Conservation (phyloP, 2,329 filamentous ascomycete species). For the Remersonia thermophila region DNA sequence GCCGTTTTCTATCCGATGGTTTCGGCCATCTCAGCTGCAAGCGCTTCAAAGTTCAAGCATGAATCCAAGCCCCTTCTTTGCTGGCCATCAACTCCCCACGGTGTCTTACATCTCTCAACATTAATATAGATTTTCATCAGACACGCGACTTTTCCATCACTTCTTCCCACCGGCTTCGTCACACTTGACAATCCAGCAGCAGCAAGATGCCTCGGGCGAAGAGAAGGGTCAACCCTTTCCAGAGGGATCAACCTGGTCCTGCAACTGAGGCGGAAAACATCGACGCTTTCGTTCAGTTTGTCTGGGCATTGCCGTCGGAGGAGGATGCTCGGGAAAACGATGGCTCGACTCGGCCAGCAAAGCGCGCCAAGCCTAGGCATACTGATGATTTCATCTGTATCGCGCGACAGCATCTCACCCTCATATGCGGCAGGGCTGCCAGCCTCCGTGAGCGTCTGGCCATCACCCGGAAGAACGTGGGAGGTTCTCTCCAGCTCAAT, state of each 20-base stretch:
- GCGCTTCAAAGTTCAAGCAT: no score
- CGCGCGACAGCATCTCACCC: conserved; percentile 10
- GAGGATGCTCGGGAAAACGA: conserved; percentile 1
- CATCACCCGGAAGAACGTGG: conserved; percentile 4
- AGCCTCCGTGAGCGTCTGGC: neutral
- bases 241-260: neutral
- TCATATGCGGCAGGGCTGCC: conserved; percentile 1
- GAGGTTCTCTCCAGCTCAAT: conserved; percentile 5
- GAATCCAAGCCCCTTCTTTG: no score
- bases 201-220: conserved; percentile 4
- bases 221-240: neutral
- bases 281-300: conserved; percentile 6
- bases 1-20: no score
- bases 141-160: no score
- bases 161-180: no score
- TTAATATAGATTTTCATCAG: no score
- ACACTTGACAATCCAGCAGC: no score
- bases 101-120: no score
- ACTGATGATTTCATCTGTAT: conserved; percentile 7
- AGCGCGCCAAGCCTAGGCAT: conserved; percentile 11
- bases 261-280: conserved; percentile 1
- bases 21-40: no score
- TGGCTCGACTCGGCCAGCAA: conserved; percentile 7
- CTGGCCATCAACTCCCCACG: no score
- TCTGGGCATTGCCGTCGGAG: conserved; percentile 3